Evolutionary conservation across 345 rosid genomes (phyloP), one percentile per base, ranked within the genome.

Genomic region (Turritis glabra): DNA sequence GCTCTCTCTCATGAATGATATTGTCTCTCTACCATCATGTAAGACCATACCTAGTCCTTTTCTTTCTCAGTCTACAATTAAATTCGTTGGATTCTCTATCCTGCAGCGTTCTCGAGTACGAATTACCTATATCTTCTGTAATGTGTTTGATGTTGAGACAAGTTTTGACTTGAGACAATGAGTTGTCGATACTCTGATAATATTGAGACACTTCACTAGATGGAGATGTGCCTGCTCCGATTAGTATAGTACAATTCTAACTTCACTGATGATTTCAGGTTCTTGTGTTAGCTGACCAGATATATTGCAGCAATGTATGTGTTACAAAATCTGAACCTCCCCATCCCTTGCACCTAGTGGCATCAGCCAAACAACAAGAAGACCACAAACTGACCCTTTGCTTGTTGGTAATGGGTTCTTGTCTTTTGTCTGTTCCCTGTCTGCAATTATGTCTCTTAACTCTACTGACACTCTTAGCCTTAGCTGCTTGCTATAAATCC

Each of bases 361-460:
- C 26, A 56, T 54, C 60, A 52, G 75, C 30, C 40, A 61, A 40
- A 61, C 65, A 70, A 53, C 58, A 60, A 53, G 44, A 69, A 61
- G 63, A 69, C 50, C 58, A 52, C 70, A 44, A 54, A 62, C 80
- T 69, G 59, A 17, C 32, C 40, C 7, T 40, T 75, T 23, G 13
- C 26, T 58, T 59, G 51, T 52, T 60, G 69, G 62, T 69, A 53
- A 76, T 76, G 80, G 71, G 80, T 55, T 76, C 58, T 69, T 76
- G 64, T 76, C 79, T 32, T 69, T 50, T 76, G 79, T 69, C 75
- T 76, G 64, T 61, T 44, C 44, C 50, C 32, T 76, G 75, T 62
- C 70, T 76, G 63, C 70, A 60, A 32, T 69, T 61, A 61, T 61
- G 43, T 61, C 64, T 69, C 56, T 60, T 30, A 48, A 50, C 43